phyloP scores from a whole-genome alignment of 345 rosid species.

The Heritiera littoralis region DNA sequence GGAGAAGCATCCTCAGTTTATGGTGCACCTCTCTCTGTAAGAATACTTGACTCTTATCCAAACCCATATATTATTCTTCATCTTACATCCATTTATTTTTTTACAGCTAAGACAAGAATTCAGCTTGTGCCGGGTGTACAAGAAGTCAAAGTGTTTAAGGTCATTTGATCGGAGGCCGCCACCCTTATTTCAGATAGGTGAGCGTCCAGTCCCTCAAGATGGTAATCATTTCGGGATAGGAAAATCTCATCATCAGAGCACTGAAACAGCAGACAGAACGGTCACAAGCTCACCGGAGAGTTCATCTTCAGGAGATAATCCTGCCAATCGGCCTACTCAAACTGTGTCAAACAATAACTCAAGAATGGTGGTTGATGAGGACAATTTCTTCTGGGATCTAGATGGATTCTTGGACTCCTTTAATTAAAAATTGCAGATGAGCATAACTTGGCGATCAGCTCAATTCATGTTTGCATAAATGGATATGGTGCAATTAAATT shows the following conservation, averaged over 20 bases:
- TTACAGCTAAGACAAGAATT: constrained; percentile 43
- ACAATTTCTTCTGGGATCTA: neutral
- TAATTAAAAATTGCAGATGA: neutral
- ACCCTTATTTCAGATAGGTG: neutral
- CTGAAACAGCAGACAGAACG: neutral
- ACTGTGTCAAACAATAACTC: neutral
- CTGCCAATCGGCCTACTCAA: neutral
- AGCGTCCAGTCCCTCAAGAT: neutral
- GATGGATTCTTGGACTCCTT: neutral
- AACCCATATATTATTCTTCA: neutral
- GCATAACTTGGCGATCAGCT: neutral
- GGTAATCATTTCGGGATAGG: neutral
- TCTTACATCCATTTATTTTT: neutral
- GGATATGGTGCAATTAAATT: neutral
- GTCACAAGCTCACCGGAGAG: constrained; percentile 1
- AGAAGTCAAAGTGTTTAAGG: constrained; percentile 37
- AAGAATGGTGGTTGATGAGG: neutral
- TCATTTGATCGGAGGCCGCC: constrained; percentile 45
- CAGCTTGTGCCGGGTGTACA: constrained; percentile 48
- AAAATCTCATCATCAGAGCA: constrained; percentile 1
- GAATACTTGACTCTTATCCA: neutral
- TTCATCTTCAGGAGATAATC: constrained; percentile 6
- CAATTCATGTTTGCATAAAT: neutral
- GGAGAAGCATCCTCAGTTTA: constrained; percentile 25
- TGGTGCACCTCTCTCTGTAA: neutral